Evolutionary conservation across 2,329 filamentous ascomycete species (phyloP).

Genomic region (Daldinia sp.): DNA sequence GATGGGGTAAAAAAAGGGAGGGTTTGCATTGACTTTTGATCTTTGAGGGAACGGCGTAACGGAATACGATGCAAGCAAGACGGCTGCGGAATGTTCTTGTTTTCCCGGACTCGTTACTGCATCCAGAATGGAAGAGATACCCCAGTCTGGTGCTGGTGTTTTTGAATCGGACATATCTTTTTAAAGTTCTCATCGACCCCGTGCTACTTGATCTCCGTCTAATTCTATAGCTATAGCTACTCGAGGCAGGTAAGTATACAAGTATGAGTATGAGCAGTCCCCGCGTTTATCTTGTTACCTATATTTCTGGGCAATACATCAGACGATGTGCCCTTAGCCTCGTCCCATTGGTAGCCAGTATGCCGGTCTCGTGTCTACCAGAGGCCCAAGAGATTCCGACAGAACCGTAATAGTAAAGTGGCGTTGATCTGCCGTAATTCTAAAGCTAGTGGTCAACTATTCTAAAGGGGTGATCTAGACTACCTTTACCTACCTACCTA

Average conservation of each 20-base stretch:
- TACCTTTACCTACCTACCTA: too few species aligned
- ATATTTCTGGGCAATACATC: background rate
- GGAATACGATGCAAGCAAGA: slow-evolving; percentile 40
- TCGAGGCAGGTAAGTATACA: background rate
- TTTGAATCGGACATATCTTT: slow-evolving; percentile 37
- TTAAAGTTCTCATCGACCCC: slow-evolving; percentile 15
- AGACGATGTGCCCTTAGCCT: background rate
- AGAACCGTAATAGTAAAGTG: slow-evolving; percentile 5
- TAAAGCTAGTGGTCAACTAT: slow-evolving; percentile 12
- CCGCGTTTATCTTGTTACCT: background rate
- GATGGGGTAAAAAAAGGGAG: slow-evolving; percentile 29
- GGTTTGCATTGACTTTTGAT: slow-evolving; percentile 39
- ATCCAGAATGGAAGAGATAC: slow-evolving; percentile 43
- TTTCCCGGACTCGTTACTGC: slow-evolving; percentile 33
- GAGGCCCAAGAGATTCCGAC: background rate
- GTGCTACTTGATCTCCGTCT: slow-evolving; percentile 8
- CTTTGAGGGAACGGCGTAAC: slow-evolving; percentile 44
- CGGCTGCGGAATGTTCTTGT: slow-evolving; percentile 40
- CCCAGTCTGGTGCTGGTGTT: slow-evolving; percentile 42
- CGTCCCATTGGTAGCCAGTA: slow-evolving; percentile 6
- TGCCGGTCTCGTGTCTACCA: slow-evolving; percentile 2
- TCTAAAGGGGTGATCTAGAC: slow-evolving; percentile 13
- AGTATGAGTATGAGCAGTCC: background rate
- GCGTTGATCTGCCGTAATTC: slow-evolving; percentile 22
- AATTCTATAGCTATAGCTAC: background rate